Evolutionary conservation across 192 early-diverging fungal species (phyloP).

Genomic region (Backusella liffmaniae): DNA sequence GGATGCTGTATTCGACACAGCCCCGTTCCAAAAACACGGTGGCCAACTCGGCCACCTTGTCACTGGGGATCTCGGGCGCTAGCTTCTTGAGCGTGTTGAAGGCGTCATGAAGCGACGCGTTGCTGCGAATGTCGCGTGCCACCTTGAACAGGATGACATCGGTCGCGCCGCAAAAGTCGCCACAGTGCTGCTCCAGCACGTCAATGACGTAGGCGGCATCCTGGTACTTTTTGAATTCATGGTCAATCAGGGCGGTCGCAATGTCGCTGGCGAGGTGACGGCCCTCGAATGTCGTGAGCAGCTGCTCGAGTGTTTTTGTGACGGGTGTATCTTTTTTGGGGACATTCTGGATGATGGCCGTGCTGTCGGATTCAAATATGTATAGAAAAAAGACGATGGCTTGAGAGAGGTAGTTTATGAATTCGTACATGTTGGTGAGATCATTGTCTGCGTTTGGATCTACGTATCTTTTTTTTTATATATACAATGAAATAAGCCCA

Average conservation of each 20-base stretch:
- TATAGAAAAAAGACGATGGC: neutral
- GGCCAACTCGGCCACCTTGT: neutral
- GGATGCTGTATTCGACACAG: neutral
- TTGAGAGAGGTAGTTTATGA: neutral
- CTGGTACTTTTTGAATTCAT: neutral
- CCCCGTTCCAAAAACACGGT: neutral
- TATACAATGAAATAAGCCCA: neutral
- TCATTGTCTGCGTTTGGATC: neutral
- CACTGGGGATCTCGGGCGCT: neutral
- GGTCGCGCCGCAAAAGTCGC: neutral
- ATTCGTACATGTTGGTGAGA: neutral
- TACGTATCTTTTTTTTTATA: neutral
- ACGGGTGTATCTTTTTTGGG: neutral
- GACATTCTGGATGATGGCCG: neutral
- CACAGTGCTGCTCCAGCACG: neutral
- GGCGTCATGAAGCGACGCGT: neutral
- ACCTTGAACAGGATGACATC: constrained; percentile 8
- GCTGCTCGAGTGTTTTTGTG: neutral
- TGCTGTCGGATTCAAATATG: constrained; percentile 1
- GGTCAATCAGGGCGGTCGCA: neutral
- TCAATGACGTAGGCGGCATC: constrained; percentile 1
- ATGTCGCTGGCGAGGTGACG: neutral
- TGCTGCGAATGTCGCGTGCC: neutral
- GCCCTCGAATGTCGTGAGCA: neutral
- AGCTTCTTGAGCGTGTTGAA: neutral